Base-by-base conservation (phyloP, 768 basidiomycete genomes). In the Leccinum truebloodii region DNA sequence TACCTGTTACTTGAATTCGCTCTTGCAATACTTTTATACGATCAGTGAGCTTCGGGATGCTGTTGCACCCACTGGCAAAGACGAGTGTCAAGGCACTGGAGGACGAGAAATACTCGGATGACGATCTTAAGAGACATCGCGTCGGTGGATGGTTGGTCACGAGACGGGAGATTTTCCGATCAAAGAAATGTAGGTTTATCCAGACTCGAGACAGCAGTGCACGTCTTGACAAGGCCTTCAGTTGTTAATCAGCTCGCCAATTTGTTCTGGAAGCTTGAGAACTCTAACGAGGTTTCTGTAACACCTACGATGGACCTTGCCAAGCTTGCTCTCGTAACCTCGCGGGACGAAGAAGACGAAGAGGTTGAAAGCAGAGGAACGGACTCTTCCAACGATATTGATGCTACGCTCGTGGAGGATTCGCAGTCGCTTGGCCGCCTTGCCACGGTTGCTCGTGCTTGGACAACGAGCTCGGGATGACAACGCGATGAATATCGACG, bases 11-110 rank as follows among this genome's bases (percentile, higher is more conserved):
- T 78, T 92, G 52, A 94, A 93, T 69, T 94, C 89, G 39, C 77
- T 90, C 34, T 58, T 68, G 46, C 70, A 96, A 89, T 97, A 96
- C 72, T 95, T 97, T 72, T 95, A 94, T 72, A 96, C 94, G n/a
- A 94, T 97, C 74, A 90, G 85, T 69, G 92, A 95, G 37, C 83
- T 97, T 26, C 83, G 95, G 34, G 86, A 88, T 20, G 87, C 90
- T 6, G 86, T 95, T 9, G 77, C 76, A 32, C 26, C 84, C 81
- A 20, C 79, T 87, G 77, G 81, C 81, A 26, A 80, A 83, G 59
- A 69, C 80, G 41, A 83, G 82, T 52, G 58, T 81, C 58, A 88
- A 87, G 65, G 67, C 79, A 0, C 60, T 87, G 14, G 87, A 85
- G 39, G 86, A 89, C 41, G 87, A 87, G 60, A 92, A 90, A 62